Conservation (phyloP, 805 yeast genomes). For the Cyberlindnera misumaiensis region DNA sequence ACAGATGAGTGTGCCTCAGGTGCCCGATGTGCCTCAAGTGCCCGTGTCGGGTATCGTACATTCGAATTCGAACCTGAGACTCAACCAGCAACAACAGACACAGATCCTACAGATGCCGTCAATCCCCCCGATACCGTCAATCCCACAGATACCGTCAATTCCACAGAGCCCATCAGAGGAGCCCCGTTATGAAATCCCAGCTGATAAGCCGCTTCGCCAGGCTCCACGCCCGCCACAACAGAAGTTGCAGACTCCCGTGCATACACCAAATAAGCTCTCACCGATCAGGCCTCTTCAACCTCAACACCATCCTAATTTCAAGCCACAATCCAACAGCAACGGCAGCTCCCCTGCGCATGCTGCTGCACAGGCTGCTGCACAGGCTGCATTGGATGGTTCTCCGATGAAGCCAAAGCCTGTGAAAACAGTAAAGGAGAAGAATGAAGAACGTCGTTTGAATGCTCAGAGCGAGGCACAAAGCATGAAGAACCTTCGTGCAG, state of each 20-base stretch:
- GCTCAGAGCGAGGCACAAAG: constrained; percentile 83
- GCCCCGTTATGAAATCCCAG: too few species aligned
- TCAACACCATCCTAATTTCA: constrained; percentile 22
- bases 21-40: neutral
- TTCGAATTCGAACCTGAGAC: constrained; percentile 5
- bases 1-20: neutral
- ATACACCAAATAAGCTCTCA: too few species aligned
- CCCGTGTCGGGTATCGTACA: constrained; percentile 3
- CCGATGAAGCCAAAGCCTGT: constrained; percentile 17
- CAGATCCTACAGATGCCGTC: constrained; percentile 5
- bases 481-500: constrained; percentile 72
- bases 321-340: constrained; percentile 9
- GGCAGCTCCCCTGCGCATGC: constrained; percentile 15
- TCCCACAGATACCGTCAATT: constrained; percentile 17
- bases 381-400: constrained; percentile 25
- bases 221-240: constrained; percentile 25
- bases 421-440: constrained; percentile 27
- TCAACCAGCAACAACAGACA: constrained; percentile 3
- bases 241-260: too few species aligned
- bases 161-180: too few species aligned
- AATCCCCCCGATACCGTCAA: constrained; percentile 11
- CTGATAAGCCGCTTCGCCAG: constrained; percentile 18
- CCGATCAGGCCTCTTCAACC: constrained; percentile 22
- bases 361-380: constrained; percentile 30
- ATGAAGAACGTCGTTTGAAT: constrained; percentile 46